phyloP scores from a whole-genome alignment of 768 basidiomycete species.

The Pleurotus cornucopiae region DNA sequence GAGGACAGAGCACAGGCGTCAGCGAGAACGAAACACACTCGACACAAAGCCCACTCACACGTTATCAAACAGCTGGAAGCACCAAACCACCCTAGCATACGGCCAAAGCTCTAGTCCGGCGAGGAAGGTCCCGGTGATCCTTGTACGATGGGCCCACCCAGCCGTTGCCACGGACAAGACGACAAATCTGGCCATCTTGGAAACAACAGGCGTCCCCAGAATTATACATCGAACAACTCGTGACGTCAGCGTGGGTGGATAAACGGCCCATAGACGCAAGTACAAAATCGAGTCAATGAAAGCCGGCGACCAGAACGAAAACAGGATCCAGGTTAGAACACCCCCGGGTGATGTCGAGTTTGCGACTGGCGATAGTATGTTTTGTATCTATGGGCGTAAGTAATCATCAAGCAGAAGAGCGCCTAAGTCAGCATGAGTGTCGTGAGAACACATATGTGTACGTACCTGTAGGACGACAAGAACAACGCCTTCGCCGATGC shows the following conservation, averaged over 20 bases:
- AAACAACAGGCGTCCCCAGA: conserved; percentile 20
- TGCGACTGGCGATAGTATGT: not conserved
- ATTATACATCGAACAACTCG: conserved; percentile 13
- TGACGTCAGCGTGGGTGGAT: conserved; percentile 20
- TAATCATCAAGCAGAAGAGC: not conserved
- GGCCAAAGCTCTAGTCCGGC: conserved; percentile 8
- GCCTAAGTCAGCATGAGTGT: too few relatives aligned
- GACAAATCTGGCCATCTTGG: conserved; percentile 26
- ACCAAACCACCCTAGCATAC: conserved; percentile 25
- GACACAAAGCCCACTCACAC: conserved; percentile 17
- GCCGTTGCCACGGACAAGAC: conserved; percentile 13
- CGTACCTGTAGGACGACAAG: conserved; percentile 16
- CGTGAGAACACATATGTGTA: not conserved
- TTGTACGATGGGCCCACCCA: conserved; percentile 3
- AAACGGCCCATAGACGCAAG: conserved; percentile 31
- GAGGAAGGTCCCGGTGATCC: conserved; percentile 5
- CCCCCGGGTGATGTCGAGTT: not conserved
- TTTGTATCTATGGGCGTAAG: conserved; percentile 1
- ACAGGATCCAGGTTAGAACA: not conserved
- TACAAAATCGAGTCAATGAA: conserved; percentile 34
- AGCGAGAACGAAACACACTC: not conserved
- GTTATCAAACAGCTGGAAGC: conserved; percentile 29
- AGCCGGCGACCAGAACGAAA: conserved; percentile 25
- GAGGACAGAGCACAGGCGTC: not conserved
- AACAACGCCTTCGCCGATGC: conserved; percentile 20